phyloP scores from a whole-genome alignment of 148 eudicot species.

The Agrostemma githago region DNA sequence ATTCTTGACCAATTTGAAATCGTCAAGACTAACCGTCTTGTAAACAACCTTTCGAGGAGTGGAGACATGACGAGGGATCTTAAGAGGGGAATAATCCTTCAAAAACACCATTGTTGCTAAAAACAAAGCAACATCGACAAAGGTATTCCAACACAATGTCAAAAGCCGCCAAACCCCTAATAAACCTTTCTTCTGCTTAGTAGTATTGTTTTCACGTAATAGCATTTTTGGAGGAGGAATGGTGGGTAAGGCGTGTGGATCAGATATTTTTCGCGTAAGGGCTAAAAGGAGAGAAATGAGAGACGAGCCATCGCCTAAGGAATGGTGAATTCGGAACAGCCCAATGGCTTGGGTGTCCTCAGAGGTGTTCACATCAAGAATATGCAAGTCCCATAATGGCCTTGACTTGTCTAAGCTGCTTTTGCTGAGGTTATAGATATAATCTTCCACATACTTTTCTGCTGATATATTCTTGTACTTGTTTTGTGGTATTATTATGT shows the following conservation, averaged over 20 bases:
- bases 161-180: constrained; percentile 29
- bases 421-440: constrained; percentile 40
- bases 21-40: constrained; percentile 46
- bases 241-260: constrained; percentile 46
- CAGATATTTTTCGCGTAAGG: constrained; percentile 43
- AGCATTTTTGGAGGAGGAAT: constrained; percentile 23
- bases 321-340: constrained; percentile 53
- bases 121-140: constrained; percentile 32
- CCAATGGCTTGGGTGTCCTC: constrained; percentile 32
- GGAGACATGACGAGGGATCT: constrained; percentile 1
- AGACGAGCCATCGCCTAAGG: constrained; percentile 69
- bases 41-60: constrained; percentile 39
- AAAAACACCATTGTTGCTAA: constrained; percentile 38
- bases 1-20: constrained; percentile 59
- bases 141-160: constrained; percentile 33
- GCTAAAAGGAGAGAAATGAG: constrained; percentile 52
- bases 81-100: constrained; percentile 47
- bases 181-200: neutral
- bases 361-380: constrained; percentile 47
- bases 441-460: constrained; percentile 51
- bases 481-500: constrained; percentile 39
- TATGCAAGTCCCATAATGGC: constrained; percentile 71
- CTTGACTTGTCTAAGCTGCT: constrained; percentile 38
- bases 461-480: constrained; percentile 37
- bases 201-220: neutral